These are phyloP conservation scores for Naumovozyma castellii DNA, from an alignment of 805 yeast genomes.

Conservation along the genomic window DNA sequence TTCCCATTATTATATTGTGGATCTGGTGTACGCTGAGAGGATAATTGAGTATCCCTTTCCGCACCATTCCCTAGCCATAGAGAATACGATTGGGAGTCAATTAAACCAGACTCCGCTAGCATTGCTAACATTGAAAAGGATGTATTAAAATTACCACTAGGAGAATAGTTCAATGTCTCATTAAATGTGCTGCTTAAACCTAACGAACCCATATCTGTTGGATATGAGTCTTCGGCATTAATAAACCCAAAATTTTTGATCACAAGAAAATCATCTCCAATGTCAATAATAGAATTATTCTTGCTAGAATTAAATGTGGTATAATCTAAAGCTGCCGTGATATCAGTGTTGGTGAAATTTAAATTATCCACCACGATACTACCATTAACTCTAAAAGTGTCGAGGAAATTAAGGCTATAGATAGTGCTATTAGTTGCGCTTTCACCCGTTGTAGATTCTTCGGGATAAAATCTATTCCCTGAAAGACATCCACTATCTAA, in stretches of 20 bases:
- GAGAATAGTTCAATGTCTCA: conserved; percentile 9
- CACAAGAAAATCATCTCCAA: conserved; percentile 5
- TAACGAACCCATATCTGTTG: conserved; percentile 33
- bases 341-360: conserved; percentile 8
- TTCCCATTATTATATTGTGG: conserved; percentile 18
- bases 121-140: conserved; percentile 28
- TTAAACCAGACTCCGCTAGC: conserved; percentile 24
- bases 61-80: conserved; percentile 27
- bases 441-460: conserved; percentile 14
- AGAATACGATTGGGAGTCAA: conserved; percentile 37
- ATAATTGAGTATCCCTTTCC: not conserved
- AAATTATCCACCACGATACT: conserved; percentile 18
- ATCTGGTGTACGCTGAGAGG: not conserved
- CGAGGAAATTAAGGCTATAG: conserved; percentile 18
- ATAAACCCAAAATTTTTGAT: conserved; percentile 31
- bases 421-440: conserved; percentile 4
- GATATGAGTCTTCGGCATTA: conserved; percentile 30
- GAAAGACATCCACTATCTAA: conserved; percentile 7
- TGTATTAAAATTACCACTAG: conserved; percentile 13
- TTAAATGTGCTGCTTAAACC: conserved; percentile 35
- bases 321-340: not conserved
- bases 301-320: not conserved
- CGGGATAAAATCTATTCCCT: conserved; percentile 8
- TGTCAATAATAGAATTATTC: not conserved
- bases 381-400: conserved; percentile 17